These are phyloP conservation scores for Colletotrichum australisinense DNA, from an alignment of 2,329 filamentous ascomycete genomes.

Conservation along the genomic window DNA sequence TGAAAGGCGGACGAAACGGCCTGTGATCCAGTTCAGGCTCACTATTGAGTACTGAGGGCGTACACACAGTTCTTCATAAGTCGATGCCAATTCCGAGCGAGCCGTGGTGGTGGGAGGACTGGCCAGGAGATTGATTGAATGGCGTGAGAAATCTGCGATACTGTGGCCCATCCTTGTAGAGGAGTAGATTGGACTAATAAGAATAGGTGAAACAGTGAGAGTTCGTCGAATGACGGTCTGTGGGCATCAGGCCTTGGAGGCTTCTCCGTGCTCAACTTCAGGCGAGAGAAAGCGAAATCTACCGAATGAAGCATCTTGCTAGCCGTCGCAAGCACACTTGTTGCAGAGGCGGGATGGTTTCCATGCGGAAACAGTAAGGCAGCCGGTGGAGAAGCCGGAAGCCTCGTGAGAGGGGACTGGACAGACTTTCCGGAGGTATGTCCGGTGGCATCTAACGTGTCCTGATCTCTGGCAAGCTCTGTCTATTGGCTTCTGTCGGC, in stretches of 20 bases:
- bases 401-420: not conserved
- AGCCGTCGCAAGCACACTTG: conserved; percentile 18
- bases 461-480: not conserved
- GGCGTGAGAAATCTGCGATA: not conserved
- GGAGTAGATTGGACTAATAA: not conserved
- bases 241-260: conserved; percentile 24
- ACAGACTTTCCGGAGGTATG: not conserved
- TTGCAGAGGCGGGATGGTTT: conserved; percentile 17
- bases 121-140: not conserved
- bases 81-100: conserved; percentile 7
- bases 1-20: not conserved
- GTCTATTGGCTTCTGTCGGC: not conserved
- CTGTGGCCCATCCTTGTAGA: conserved; percentile 1
- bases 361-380: conserved; percentile 12
- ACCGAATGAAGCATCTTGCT: conserved; percentile 9
- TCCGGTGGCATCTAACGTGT: not conserved
- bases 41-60: not conserved
- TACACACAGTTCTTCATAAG: not conserved
- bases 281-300: not conserved
- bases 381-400: not conserved
- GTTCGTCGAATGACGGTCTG: conserved; percentile 26
- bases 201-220: conserved; percentile 32
- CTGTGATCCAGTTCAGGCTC: conserved; percentile 19
- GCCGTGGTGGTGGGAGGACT: conserved; percentile 19
- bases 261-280: conserved; percentile 28